Evolutionary conservation across 2,329 filamentous ascomycete genomes (phyloP).

Genomic region (Aspergillus caelatus): DNA sequence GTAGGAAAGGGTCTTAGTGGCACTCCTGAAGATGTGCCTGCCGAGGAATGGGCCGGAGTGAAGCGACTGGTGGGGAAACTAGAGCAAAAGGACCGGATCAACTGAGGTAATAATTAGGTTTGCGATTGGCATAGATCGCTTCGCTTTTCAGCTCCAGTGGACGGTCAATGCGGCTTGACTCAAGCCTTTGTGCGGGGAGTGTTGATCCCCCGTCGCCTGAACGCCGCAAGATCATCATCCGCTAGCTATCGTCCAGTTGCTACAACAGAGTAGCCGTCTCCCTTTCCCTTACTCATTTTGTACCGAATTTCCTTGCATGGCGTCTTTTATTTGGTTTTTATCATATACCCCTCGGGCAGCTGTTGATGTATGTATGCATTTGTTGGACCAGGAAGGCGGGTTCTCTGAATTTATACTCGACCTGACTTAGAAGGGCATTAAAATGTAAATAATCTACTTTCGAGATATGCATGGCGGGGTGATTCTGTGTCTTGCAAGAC

Average conservation of each 20-base stretch:
- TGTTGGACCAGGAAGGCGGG: slow-evolving; percentile 15
- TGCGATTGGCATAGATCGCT: slow-evolving; percentile 5
- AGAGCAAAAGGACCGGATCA: slow-evolving; percentile 56
- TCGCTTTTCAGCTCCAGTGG: neutral
- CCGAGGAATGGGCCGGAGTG: slow-evolving; percentile 89
- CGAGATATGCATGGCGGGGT: neutral
- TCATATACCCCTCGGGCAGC: slow-evolving; percentile 30
- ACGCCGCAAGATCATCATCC: neutral
- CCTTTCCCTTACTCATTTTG: slow-evolving; percentile 7
- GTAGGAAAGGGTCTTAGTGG: slow-evolving; percentile 73
- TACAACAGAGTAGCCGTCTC: neutral
- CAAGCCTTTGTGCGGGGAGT: neutral
- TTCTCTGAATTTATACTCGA: slow-evolving; percentile 3
- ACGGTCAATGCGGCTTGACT: neutral
- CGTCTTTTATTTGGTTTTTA: slow-evolving; percentile 22
- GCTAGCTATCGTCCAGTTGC: neutral
- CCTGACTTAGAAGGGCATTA: neutral
- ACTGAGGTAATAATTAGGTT: slow-evolving; percentile 21
- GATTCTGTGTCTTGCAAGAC: neutral
- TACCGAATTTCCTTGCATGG: slow-evolving; percentile 20
- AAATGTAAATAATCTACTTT: slow-evolving; percentile 8
- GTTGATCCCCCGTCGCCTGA: neutral
- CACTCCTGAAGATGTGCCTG: slow-evolving; percentile 78
- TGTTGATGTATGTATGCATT: slow-evolving; percentile 25
- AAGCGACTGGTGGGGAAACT: slow-evolving; percentile 83